These are phyloP conservation scores for Botrytis fragariae DNA, from an alignment of 2,329 filamentous ascomycete species.

Conservation along the genomic window DNA sequence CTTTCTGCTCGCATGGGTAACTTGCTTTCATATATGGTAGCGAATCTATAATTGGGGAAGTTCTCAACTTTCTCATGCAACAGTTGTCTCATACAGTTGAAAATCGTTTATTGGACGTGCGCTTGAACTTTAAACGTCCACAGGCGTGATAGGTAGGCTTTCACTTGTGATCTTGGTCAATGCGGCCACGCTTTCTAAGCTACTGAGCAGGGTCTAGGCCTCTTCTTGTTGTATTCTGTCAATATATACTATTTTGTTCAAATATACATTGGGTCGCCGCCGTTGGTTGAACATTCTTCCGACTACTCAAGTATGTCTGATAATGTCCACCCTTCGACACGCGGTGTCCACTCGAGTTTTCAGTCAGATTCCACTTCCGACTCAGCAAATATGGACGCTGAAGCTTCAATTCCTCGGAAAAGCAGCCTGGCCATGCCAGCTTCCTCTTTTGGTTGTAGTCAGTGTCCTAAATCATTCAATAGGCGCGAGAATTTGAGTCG, in stretches of 20 bases:
- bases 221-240: not conserved
- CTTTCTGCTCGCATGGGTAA: not conserved
- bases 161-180: not conserved
- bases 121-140: conserved; percentile 13
- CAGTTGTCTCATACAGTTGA: not conserved
- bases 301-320: conserved; percentile 1
- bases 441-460: conserved; percentile 1
- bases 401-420: not conserved
- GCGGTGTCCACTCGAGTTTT: not conserved
- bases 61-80: conserved; percentile 3
- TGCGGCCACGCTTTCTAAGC: not conserved
- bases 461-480: conserved; percentile 8
- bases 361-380: not conserved
- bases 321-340: conserved; percentile 5
- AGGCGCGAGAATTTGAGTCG: conserved; percentile 11
- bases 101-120: conserved; percentile 8
- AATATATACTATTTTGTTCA: conserved; percentile 2
- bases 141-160: not conserved
- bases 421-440: not conserved
- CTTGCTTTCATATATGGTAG: not conserved
- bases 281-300: not conserved
- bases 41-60: conserved; percentile 4
- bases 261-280: conserved; percentile 11
- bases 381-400: not conserved
- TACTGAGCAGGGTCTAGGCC: not conserved